phyloP scores from a whole-genome alignment of 2,329 filamentous ascomycete genomes.

The Lasiodiplodia sp. region DNA sequence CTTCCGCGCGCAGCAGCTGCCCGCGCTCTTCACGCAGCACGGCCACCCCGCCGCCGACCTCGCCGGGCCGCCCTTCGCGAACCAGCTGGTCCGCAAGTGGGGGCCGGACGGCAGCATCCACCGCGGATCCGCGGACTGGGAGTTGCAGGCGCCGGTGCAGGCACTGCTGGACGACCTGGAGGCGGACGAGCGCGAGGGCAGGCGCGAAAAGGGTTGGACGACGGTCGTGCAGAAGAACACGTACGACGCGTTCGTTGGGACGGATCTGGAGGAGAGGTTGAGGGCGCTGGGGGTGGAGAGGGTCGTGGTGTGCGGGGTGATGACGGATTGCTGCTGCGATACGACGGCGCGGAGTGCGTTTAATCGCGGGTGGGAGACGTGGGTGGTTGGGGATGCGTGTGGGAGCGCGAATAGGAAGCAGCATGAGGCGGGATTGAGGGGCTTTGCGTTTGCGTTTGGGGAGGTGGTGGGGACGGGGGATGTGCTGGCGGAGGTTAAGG shows the following conservation, averaged over 20 bases:
- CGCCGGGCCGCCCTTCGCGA: constrained; percentile 38
- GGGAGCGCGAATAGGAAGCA: constrained; percentile 45
- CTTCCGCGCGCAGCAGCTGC: constrained; percentile 39
- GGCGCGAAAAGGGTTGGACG: not conserved
- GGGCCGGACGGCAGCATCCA: constrained; percentile 44
- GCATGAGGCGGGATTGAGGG: constrained; percentile 44
- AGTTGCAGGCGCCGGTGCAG: constrained; percentile 40
- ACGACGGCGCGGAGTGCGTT: constrained; percentile 49
- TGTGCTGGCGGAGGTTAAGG: constrained; percentile 34
- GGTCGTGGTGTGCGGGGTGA: constrained; percentile 50
- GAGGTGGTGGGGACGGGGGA: constrained; percentile 44
- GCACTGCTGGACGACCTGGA: constrained; percentile 30
- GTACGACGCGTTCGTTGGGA: constrained; percentile 50
- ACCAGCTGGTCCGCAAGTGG: constrained; percentile 52
- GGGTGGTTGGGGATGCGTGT: constrained; percentile 50
- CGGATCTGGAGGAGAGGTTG: constrained; percentile 38
- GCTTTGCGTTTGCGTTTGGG: constrained; percentile 47
- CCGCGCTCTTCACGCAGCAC: constrained; percentile 51
- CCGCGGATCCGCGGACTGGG: constrained; percentile 41
- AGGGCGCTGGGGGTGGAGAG: constrained; percentile 39
- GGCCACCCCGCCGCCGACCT: constrained; percentile 47
- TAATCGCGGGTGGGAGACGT: constrained; percentile 52
- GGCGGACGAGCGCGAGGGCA: not conserved
- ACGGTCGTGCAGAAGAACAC: constrained; percentile 48
- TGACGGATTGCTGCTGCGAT: constrained; percentile 54